These are phyloP conservation scores for Phytomonas sp. DNA, from an alignment of 208 protist species.

Conservation along the genomic window DNA sequence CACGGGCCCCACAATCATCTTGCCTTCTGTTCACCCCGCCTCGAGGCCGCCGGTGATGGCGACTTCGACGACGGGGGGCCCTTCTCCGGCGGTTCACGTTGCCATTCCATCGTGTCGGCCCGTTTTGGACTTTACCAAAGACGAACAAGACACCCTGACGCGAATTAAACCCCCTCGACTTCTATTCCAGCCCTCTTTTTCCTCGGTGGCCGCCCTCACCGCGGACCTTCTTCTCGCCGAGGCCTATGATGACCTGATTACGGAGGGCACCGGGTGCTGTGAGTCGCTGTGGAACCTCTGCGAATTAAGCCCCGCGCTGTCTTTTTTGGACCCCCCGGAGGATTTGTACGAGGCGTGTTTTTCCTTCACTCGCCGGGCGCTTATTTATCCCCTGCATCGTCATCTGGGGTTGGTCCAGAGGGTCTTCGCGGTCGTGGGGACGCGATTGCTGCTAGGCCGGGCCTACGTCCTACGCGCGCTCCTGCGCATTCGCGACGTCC, in stretches of 20 bases:
- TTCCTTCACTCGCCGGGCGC: conserved; percentile 61
- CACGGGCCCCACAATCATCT: background rate
- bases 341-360: conserved; percentile 73
- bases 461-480: conserved; percentile 62
- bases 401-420: conserved; percentile 72
- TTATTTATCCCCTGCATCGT: conserved; percentile 82
- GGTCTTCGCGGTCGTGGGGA: conserved; percentile 57
- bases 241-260: conserved; percentile 85
- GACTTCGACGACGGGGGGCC: background rate
- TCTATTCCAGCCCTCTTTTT: conserved; percentile 40
- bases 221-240: conserved; percentile 78
- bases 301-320: conserved; percentile 73
- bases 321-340: conserved; percentile 69
- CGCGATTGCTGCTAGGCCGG: conserved; percentile 62
- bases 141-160: conserved; percentile 45
- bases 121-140: conserved; percentile 29
- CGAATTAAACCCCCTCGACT: conserved; percentile 35
- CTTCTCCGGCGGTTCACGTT: conserved; percentile 15
- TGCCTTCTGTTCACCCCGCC: background rate
- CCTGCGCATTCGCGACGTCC: conserved; percentile 56
- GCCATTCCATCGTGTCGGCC: conserved; percentile 47
- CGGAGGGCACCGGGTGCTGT: conserved; percentile 72
- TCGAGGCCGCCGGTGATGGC: background rate
- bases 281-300: conserved; percentile 88
- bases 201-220: conserved; percentile 53